Percentiles rank a stretch among this genome's conserved stretches.
Conservation (phyloP, 2,329 filamentous ascomycete genomes). For the Apiospora arundinis region DNA sequence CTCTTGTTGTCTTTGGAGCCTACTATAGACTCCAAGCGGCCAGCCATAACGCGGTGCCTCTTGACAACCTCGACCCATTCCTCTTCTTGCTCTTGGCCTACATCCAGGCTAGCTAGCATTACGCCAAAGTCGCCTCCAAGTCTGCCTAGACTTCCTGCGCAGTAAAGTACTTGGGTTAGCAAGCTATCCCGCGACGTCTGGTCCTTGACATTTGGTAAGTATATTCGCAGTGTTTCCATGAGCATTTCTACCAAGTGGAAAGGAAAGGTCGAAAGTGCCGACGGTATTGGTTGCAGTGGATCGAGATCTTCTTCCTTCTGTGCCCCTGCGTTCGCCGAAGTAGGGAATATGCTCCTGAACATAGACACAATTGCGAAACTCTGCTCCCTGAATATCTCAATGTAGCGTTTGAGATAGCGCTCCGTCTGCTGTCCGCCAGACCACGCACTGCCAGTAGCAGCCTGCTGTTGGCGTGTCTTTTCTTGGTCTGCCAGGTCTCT, state of each 20-base stretch:
- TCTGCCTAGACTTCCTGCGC: conserved; percentile 86
- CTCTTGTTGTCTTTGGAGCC: conserved; percentile 53
- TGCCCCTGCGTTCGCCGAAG: conserved; percentile 44
- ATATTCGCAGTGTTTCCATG: conserved; percentile 74
- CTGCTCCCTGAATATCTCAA: conserved; percentile 97
- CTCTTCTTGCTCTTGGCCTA: conserved; percentile 53
- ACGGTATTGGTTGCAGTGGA: conserved; percentile 68
- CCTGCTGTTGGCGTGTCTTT: conserved; percentile 54
- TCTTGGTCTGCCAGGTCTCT: conserved; percentile 91
- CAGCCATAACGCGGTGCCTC: conserved; percentile 84
- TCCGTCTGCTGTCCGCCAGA: conserved; percentile 89
- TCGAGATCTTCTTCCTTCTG: conserved; percentile 38
- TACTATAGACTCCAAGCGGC: conserved; percentile 74
- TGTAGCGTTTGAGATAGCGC: conserved; percentile 90
- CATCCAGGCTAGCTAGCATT: conserved; percentile 71
- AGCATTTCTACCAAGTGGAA: conserved; percentile 83
- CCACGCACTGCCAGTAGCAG: conserved; percentile 53
- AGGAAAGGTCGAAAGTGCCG: conserved; percentile 82
- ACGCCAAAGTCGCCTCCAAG: conserved; percentile 93
- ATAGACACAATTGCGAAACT: conserved; percentile 95
- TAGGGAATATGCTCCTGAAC: conserved; percentile 87
- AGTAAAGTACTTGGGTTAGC: conserved; percentile 91
- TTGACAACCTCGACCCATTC: conserved; percentile 92
- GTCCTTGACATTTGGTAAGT: conserved; percentile 83
- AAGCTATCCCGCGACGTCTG: conserved; percentile 83